Base-by-base conservation (phyloP, 768 basidiomycete genomes). In the Tylopilus rubrobrunneus region DNA sequence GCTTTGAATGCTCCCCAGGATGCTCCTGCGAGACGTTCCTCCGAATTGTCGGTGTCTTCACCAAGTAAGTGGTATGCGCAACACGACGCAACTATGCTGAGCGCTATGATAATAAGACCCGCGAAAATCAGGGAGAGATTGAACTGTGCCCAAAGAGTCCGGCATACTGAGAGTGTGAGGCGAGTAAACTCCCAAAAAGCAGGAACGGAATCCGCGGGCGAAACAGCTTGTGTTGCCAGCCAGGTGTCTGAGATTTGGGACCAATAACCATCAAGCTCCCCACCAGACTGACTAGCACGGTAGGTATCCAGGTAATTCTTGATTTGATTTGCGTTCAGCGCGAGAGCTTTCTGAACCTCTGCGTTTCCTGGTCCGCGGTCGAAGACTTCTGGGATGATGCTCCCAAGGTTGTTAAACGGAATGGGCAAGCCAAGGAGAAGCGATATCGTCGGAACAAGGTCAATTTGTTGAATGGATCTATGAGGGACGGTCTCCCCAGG, bases 121-220 rank as follows among this genome's bases (percentile, higher is more conserved):
- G 87, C 73, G 5, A 74, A 69, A 79, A 98, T 98, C 14, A 90
- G 74, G 1, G 80, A 62, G 4, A 86, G 75, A 58, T 93, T 90
- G 76, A 99, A 98, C 63, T 92, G 91, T 1, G 97, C 96, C 97
- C 97, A 99, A 51, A 98, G 83, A 12, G 80, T 70, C 7, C 95
- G 86, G 64, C 95, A 95, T 2, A 79, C 79, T 1, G 77, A 72
- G 11, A 76, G 61, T 15, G 79, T 63, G 34, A 76, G 64, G 25
- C 72, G 68, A 37, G 66, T 67, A 37, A 71, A 70, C 14, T 52
- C 60, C 58, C 57, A 59, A 15, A 65, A 37, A 0, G 56, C 49
- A 21, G 39, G 5, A 34, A 70, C 43, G 15, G 56, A 52, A 15
- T 57, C 53, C 5, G 56, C 51, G 7, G 53, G 25, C 34, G 76